Evolutionary conservation across 2,329 filamentous ascomycete species (phyloP), one percentile per base, ranked within the genome.

Genomic region (Fusarium kyushuense): DNA sequence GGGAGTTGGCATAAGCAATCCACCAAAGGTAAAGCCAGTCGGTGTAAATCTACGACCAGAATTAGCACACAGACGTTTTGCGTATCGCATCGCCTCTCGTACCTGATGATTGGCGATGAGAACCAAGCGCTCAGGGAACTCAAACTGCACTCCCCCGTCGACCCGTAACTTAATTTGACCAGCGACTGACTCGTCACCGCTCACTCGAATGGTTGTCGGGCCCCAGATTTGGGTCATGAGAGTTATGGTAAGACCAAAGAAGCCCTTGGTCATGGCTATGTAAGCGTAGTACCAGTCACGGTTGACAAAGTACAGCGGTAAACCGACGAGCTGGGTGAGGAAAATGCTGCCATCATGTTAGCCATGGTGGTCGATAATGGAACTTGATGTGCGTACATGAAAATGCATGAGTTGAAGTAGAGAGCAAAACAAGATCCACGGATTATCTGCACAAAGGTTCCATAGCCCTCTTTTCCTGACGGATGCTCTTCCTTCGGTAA

Each of bases 11-110:
- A 74, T 97, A 97, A n/a, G 90, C 92, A 27, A 93, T 90, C 93
- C 93, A 97, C 93, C 93, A 97, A 10, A 97, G 86, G 76, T 97
- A 97, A 11, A 96, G 80, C 93, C 93, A 97, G 79, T 97, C 93
- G 11, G 93, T 95, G 76, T 97, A 96, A 53, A 96, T 89, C 86
- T 86, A 69, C 25, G 27, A 16, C 2, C 53, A 29, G 30, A 6
- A 23, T 54, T 19, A 57, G 33, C 13, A 43, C n/a, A 32, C 6
- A 19, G 11, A 4, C 25, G 4, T 21, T 16, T 25, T 8, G 5
- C n/a, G 14, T 35, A 14, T n/a, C n/a, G n/a, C 23, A 48, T n/a
- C 35, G 35, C 12, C 12, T 7, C 29, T 49, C 61, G 17, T 78
- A 89, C 86, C 81, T 96, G 92, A 76, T 97, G 93, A 76, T 97